Conservation (phyloP, 2,329 filamentous ascomycete genomes). For the Colletotrichum filicis region DNA sequence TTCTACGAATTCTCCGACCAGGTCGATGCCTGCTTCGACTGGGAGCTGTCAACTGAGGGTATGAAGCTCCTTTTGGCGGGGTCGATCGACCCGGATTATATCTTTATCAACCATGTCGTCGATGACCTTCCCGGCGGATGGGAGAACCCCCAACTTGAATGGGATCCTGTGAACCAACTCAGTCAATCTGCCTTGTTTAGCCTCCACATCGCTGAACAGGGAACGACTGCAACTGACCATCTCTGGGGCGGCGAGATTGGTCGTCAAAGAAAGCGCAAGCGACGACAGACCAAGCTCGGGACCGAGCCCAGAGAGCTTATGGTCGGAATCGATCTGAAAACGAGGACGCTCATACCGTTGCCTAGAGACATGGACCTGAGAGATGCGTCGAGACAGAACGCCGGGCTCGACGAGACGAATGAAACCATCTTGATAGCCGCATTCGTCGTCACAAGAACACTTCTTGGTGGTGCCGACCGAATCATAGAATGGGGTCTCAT, state of each 20-base stretch:
- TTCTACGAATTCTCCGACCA: slow-evolving; percentile 43
- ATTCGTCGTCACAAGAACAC: slow-evolving; percentile 66
- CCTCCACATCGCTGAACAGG: slow-evolving; percentile 13
- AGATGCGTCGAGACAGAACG: slow-evolving; percentile 12
- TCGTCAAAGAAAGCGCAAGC: slow-evolving; percentile 23
- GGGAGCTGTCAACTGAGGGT: slow-evolving; percentile 56
- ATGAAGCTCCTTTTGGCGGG: slow-evolving; percentile 45
- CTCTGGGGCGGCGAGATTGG: slow-evolving; percentile 32
- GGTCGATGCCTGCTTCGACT: slow-evolving; percentile 53
- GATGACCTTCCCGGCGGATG: slow-evolving; percentile 31
- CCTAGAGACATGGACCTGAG: slow-evolving; percentile 27
- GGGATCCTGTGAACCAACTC: slow-evolving; percentile 52
- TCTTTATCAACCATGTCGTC: slow-evolving; percentile 51
- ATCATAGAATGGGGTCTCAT: slow-evolving; percentile 71
- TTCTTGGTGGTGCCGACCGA: slow-evolving; percentile 70
- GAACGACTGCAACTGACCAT: slow-evolving; percentile 37
- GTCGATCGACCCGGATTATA: slow-evolving; percentile 48
- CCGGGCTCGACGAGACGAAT: slow-evolving; percentile 33
- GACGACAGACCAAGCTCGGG: slow-evolving; percentile 23
- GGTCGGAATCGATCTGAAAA: slow-evolving; percentile 30
- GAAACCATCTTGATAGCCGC: slow-evolving; percentile 58
- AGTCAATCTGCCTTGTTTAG: slow-evolving; percentile 9
- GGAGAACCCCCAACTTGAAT: slow-evolving; percentile 41
- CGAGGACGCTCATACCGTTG: slow-evolving; percentile 25
- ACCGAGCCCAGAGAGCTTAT: slow-evolving; percentile 22